phyloP scores from a whole-genome alignment of 2,329 filamentous ascomycete genomes.

The Gremmenia infestans region DNA sequence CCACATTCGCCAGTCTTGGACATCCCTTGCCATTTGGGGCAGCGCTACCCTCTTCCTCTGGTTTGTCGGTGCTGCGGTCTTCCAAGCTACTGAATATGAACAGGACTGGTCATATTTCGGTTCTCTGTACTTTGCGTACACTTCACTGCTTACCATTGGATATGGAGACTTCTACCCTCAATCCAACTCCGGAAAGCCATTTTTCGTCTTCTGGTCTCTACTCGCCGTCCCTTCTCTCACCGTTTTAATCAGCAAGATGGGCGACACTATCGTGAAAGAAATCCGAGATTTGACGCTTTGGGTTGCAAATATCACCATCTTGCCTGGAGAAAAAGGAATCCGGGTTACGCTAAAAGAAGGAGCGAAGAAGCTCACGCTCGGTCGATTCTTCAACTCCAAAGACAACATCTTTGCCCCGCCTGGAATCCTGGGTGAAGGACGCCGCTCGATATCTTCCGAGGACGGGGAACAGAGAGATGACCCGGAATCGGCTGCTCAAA shows the following conservation, averaged over 20 bases:
- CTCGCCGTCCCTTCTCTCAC: conserved; percentile 85
- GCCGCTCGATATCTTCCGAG: conserved; percentile 16
- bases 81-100: conserved; percentile 47
- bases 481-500: conserved; percentile 21
- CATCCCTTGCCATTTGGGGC: conserved; percentile 52
- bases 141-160: conserved; percentile 77
- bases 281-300: conserved; percentile 51
- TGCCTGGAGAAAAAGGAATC: conserved; percentile 51
- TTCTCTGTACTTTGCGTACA: conserved; percentile 80
- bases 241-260: conserved; percentile 76
- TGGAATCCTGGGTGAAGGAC: conserved; percentile 36
- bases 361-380: conserved; percentile 39
- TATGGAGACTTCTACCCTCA: conserved; percentile 76
- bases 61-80: conserved; percentile 74
- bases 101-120: conserved; percentile 72
- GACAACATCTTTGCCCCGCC: conserved; percentile 34
- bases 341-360: conserved; percentile 41
- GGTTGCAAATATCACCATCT: conserved; percentile 55
- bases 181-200: conserved; percentile 74
- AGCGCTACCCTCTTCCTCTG: conserved; percentile 52
- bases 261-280: conserved; percentile 71
- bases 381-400: conserved; percentile 37
- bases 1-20: conserved; percentile 65
- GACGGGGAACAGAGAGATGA: conserved; percentile 21
- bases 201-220: conserved; percentile 91